These are phyloP conservation scores for Tritrichomonas musculus DNA, from an alignment of 208 protist species.

Conservation along the genomic window DNA sequence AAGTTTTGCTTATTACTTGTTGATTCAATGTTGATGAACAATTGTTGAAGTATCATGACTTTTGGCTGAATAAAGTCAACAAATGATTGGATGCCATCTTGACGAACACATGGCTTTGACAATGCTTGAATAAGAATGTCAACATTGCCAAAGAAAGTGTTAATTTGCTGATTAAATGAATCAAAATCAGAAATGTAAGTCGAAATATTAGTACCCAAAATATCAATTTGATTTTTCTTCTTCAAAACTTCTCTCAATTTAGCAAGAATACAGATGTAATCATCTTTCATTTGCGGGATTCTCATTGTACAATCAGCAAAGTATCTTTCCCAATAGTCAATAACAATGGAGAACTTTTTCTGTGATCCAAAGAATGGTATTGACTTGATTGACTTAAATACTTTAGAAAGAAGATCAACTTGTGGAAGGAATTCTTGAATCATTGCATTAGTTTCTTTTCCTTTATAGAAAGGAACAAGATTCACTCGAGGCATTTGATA, in stretches of 20 bases:
- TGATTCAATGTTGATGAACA: not conserved
- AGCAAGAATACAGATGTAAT: not conserved
- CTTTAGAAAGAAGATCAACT: not conserved
- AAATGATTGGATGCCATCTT: not conserved
- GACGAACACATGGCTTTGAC: not conserved
- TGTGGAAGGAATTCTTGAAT: not conserved
- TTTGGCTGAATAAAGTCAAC: not conserved
- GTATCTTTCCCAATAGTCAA: not conserved
- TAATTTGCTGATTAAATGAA: not conserved
- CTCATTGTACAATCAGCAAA: not conserved
- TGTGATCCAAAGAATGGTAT: not conserved
- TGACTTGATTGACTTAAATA: not conserved
- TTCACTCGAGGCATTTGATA: not conserved
- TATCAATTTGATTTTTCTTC: not conserved
- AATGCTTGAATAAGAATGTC: not conserved
- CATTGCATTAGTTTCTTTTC: not conserved
- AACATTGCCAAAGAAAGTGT: not conserved
- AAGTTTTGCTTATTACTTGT: not conserved
- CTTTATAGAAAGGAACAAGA: not conserved
- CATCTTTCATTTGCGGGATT: not conserved
- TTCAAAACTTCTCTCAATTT: not conserved
- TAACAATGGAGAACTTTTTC: not conserved
- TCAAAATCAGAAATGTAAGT: not conserved
- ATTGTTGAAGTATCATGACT: not conserved
- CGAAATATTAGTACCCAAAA: not conserved